phyloP scores from a whole-genome alignment of 441 rosid genomes.

The Brassica hybrid region DNA sequence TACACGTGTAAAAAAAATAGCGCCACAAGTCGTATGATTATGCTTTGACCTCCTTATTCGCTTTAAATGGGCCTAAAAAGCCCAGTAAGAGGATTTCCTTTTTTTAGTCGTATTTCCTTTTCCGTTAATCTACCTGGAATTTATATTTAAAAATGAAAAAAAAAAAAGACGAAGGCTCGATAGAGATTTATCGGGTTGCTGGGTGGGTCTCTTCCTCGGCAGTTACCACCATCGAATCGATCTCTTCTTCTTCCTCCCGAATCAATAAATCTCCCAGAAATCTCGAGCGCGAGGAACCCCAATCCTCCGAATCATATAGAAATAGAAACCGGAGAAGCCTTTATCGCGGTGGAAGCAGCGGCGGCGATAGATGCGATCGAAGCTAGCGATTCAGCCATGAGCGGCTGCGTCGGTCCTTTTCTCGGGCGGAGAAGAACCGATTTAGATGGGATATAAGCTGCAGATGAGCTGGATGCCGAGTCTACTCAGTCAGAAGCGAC shows the following conservation, averaged over 20 bases:
- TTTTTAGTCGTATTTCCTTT: background rate
- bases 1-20: background rate
- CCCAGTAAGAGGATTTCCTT: conserved; percentile 20
- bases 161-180: conserved; percentile 15
- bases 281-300: background rate
- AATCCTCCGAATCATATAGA: conserved; percentile 23
- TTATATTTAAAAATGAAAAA: background rate
- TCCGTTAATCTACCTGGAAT: conserved; percentile 21
- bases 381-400: conserved; percentile 42
- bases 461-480: conserved; percentile 98
- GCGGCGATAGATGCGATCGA: conserved; percentile 46
- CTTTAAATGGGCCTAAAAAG: conserved; percentile 35
- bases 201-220: conserved; percentile 49
- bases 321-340: conserved; percentile 7
- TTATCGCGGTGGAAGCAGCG: background rate
- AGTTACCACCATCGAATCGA: conserved; percentile 43
- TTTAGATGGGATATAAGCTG: conserved; percentile 67
- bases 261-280: conserved; percentile 11
- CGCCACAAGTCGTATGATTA: background rate
- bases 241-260: conserved; percentile 35
- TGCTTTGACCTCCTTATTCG: background rate
- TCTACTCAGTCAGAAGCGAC: conserved; percentile 74
- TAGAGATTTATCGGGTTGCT: conserved; percentile 40
- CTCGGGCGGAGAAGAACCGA: conserved; percentile 42
- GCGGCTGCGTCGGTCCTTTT: conserved; percentile 33